Conservation (phyloP, 139 green algal genomes). For the Trebouxia sp. region DNA sequence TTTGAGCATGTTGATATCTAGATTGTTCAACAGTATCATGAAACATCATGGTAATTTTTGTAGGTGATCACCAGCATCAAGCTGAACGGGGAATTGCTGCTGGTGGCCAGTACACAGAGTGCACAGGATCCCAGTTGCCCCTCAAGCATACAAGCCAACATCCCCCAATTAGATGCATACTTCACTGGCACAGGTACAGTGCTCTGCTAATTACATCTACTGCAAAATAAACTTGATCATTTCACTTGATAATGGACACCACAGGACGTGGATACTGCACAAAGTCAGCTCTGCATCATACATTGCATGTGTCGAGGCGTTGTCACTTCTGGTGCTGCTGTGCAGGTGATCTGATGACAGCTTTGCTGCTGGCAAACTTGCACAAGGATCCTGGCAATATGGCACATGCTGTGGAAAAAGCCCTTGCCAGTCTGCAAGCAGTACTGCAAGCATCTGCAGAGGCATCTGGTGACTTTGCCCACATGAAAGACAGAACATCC, state of each 20-base stretch:
- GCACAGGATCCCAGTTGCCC: slow-evolving; percentile 45
- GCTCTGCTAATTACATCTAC: too few relatives aligned
- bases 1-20: too few relatives aligned
- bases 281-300: too few relatives aligned
- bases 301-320: not conserved
- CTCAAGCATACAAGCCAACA: slow-evolving; percentile 30
- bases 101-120: slow-evolving; percentile 67
- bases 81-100: slow-evolving; percentile 43
- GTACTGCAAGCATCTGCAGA: slow-evolving; percentile 58
- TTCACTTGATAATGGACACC: too few relatives aligned
- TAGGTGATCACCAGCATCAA: slow-evolving; percentile 62
- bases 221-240: too few relatives aligned
- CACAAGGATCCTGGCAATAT: slow-evolving; percentile 61
- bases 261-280: too few relatives aligned
- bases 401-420: slow-evolving; percentile 62
- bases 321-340: not conserved
- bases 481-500: slow-evolving; percentile 33
- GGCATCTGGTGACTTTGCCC: not conserved
- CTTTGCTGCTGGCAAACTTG: slow-evolving; percentile 72
- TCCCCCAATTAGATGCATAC: slow-evolving; percentile 69
- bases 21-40: too few relatives aligned
- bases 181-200: slow-evolving; percentile 80
- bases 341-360: slow-evolving; percentile 71
- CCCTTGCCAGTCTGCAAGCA: slow-evolving; percentile 68
- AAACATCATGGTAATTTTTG: too few relatives aligned